These are phyloP conservation scores for Immersiporthe knoxdaviesiana DNA, from an alignment of 2,329 filamentous ascomycete species.

Conservation along the genomic window DNA sequence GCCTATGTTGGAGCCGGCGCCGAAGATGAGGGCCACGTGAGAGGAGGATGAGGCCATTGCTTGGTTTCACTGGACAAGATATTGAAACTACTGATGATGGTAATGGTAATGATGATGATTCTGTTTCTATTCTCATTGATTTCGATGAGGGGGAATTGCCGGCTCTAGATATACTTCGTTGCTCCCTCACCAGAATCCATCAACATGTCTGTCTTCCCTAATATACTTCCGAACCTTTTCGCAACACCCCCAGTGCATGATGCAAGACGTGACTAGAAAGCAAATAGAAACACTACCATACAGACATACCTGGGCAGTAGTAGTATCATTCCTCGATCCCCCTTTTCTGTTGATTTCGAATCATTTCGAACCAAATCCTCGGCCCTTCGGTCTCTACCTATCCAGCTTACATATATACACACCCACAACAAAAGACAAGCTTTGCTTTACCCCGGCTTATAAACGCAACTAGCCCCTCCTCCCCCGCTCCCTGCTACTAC, in stretches of 20 bases:
- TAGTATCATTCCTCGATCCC: too few relatives aligned
- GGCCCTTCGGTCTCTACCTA: background rate
- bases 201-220: too few relatives aligned
- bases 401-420: too few relatives aligned
- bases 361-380: background rate
- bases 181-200: too few relatives aligned
- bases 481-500: background rate
- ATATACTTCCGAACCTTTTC: too few relatives aligned
- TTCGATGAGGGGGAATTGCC: background rate
- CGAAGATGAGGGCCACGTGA: conserved; percentile 28
- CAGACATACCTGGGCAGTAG: too few relatives aligned
- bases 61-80: too few relatives aligned
- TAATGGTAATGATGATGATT: background rate
- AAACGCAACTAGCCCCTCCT: too few relatives aligned
- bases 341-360: conserved; percentile 15
- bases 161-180: background rate
- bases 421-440: too few relatives aligned
- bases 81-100: too few relatives aligned
- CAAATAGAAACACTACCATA: background rate
- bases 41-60: conserved; percentile 14
- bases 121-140: background rate
- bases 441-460: conserved; percentile 1
- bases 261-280: too few relatives aligned
- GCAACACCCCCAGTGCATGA: too few relatives aligned
- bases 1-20: conserved; percentile 29